A percentile compares a stretch with the other conserved stretches of the same genome.
Conservation (phyloP, 805 yeast genomes). For the Lachancea dasiensis region DNA sequence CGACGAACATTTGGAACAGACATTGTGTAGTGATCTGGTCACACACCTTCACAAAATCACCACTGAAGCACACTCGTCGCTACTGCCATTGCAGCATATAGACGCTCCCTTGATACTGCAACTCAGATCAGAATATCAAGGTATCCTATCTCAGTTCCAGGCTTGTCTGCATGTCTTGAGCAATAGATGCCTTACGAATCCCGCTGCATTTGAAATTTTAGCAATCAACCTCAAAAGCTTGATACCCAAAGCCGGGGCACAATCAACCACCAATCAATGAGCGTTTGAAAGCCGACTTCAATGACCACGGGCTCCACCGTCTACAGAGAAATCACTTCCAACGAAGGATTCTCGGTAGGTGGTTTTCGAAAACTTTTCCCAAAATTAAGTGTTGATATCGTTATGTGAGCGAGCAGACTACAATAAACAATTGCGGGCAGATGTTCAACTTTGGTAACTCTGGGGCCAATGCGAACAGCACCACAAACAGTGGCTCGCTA, state of each 20-base stretch:
- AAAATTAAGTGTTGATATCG: neutral
- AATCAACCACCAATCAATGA: neutral
- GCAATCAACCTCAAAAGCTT: neutral
- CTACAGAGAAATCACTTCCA: neutral
- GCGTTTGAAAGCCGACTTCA: neutral
- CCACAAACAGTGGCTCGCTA: slow-evolving; percentile 15
- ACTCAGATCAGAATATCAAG: slow-evolving; percentile 28
- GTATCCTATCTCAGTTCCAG: slow-evolving; percentile 27
- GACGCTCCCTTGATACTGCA: slow-evolving; percentile 27
- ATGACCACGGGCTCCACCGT: neutral
- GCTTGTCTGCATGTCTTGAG: slow-evolving; percentile 19
- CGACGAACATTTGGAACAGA: neutral
- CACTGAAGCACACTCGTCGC: neutral
- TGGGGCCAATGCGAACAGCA: slow-evolving; percentile 18
- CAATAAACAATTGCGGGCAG: neutral
- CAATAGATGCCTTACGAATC: slow-evolving; percentile 4
- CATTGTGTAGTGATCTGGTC: slow-evolving; percentile 5
- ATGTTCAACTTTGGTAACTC: slow-evolving; percentile 24
- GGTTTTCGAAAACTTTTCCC: slow-evolving; percentile 6
- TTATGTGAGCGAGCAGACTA: neutral
- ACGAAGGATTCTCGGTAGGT: neutral
- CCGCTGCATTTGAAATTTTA: slow-evolving; percentile 1
- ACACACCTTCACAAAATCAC: slow-evolving; percentile 1
- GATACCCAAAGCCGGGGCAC: neutral
- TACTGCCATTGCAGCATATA: slow-evolving; percentile 2